Conservation (phyloP, 345 rosid species). For the Salix exigua region DNA sequence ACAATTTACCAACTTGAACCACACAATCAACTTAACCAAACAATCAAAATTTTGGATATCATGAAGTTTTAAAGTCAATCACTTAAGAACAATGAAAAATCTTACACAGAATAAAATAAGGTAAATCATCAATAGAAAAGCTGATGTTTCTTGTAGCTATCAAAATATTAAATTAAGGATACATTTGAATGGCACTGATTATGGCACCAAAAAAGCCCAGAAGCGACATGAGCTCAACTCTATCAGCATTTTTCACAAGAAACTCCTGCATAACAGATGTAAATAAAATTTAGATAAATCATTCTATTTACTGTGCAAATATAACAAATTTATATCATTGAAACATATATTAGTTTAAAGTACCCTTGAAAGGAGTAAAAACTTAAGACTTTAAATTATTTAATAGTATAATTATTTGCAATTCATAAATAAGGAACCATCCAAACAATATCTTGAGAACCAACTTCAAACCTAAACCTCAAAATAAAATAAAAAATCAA, state of each 20-base stretch:
- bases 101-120: neutral
- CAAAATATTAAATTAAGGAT: conserved; percentile 44
- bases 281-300: neutral
- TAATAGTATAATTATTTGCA: neutral
- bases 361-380: neutral
- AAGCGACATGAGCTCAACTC: conserved; percentile 74
- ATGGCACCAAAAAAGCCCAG: conserved; percentile 80
- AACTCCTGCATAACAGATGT: conserved; percentile 23
- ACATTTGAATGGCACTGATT: conserved; percentile 83
- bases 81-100: neutral
- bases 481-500: neutral
- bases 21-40: neutral
- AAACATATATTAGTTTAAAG: neutral
- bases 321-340: neutral
- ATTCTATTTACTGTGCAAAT: neutral
- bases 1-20: neutral
- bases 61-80: neutral
- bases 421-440: neutral
- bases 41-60: neutral
- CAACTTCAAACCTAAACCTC: neutral
- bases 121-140: neutral
- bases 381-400: neutral
- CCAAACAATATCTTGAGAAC: neutral
- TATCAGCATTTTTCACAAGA: conserved; percentile 74
- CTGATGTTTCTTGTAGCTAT: neutral